Evolutionary conservation across 805 yeast species (phyloP), one percentile per base, ranked within the genome.

Genomic region (Candida sphagnicola): DNA sequence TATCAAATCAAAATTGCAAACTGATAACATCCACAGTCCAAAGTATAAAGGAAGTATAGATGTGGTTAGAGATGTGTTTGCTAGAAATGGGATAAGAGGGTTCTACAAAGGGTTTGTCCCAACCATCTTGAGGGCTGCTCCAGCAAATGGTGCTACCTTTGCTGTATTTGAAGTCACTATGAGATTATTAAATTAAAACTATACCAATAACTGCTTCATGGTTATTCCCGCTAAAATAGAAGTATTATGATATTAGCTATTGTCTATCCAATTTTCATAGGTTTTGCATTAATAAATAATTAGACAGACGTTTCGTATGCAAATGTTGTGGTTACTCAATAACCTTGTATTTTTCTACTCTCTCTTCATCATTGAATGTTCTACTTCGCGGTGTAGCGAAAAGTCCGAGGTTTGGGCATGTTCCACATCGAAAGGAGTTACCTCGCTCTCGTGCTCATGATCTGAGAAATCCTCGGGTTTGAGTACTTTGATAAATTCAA

Each of bases 61-160:
- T 42, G 95, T 88, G 18, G 65, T 77, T 13, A 70, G 58, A 40
- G 70, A 72, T 40, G 72, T 87, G 16, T 72, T 58, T 53, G 61
- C 57, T 35, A 68, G 72, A n/a, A 69, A 72, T 37, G 97, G 98
- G 18, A 41, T 79, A 18, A 70, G 70, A 45, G 95, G 95, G 0
- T 85, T 93, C 54, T 85, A 86, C 65, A 82, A 82, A 63, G 99
- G 99, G 1, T 90, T 95, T 57, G 62, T 79, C 14, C 97, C 99
- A 28, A 90, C 98, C 0, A 78, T 93, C 46, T 67, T 93, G 47
- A 83, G 99, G 65, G 98, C 99, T 35, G 95, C 96, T 3, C 99
- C 99, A 1, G 99, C 95, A 3, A 95, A 93, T 58, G 99, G 96
- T 30, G 95, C 95, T 21, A 95, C 99, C 0, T 93, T 93, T 65